phyloP scores from a whole-genome alignment of 2,329 filamentous ascomycete genomes.

The Venturia pyrina region DNA sequence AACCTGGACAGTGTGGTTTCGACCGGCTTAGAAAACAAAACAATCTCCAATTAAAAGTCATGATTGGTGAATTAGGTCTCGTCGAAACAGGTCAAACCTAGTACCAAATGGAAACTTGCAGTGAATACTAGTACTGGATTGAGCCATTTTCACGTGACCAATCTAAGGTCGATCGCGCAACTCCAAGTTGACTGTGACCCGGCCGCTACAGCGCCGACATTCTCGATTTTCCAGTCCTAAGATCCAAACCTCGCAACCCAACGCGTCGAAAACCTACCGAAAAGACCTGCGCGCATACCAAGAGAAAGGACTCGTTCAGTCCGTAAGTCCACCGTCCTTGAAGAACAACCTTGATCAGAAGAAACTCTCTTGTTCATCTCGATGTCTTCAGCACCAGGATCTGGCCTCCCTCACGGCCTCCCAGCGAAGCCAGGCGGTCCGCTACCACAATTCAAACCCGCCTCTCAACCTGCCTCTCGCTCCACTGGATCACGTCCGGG shows the following conservation, averaged over 20 bases:
- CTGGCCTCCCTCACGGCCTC: background rate
- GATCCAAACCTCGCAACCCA: background rate
- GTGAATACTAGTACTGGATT: no score
- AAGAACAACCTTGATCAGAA: conserved; percentile 1
- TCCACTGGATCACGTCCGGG: background rate
- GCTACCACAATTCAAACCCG: conserved; percentile 6
- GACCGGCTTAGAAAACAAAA: no score
- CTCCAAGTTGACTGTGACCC: no score
- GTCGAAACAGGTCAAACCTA: no score
- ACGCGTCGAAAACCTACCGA: background rate
- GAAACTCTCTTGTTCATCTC: background rate
- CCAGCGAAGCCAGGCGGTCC: conserved; percentile 6
- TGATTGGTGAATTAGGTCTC: no score
- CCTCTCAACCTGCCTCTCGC: background rate
- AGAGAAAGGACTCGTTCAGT: background rate
- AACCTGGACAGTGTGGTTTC: no score
- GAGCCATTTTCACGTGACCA: no score
- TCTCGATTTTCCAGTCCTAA: background rate
- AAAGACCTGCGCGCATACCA: background rate
- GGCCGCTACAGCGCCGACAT: no score
- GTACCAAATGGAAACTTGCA: no score
- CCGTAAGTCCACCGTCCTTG: conserved; percentile 5
- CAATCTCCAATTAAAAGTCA: no score
- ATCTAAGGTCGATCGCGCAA: no score
- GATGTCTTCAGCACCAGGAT: conserved; percentile 8